phyloP scores from a whole-genome alignment of 169 alveolate species.

The Cryptosporidium parvum region DNA sequence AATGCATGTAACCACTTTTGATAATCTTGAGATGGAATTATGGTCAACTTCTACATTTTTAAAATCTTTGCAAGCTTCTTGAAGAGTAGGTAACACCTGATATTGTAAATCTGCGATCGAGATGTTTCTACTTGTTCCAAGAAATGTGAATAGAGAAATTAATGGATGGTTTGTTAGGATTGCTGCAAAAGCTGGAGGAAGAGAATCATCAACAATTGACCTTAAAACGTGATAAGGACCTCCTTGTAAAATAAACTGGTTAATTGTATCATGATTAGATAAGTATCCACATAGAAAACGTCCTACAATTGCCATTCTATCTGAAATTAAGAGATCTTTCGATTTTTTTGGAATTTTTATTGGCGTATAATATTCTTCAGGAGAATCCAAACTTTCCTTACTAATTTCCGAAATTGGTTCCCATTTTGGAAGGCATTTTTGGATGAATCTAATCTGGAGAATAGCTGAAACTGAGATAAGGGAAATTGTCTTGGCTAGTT shows the following conservation, averaged over 20 bases:
- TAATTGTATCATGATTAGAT: slow-evolving; percentile 60
- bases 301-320: slow-evolving; percentile 74
- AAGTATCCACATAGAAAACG: slow-evolving; percentile 71
- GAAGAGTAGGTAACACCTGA: slow-evolving; percentile 60
- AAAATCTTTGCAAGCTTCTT: slow-evolving; percentile 56
- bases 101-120: slow-evolving; percentile 72
- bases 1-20: slow-evolving; percentile 44
- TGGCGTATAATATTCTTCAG: slow-evolving; percentile 34
- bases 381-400: neutral
- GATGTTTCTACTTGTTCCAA: slow-evolving; percentile 60
- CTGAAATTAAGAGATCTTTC: slow-evolving; percentile 46
- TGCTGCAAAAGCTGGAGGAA: slow-evolving; percentile 73
- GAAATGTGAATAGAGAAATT: slow-evolving; percentile 48
- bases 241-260: slow-evolving; percentile 50
- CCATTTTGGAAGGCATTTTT: slow-evolving; percentile 37
- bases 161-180: slow-evolving; percentile 60
- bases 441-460: slow-evolving; percentile 37
- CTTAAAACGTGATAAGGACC: slow-evolving; percentile 64
- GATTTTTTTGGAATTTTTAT: slow-evolving; percentile 27
- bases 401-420: neutral
- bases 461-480: slow-evolving; percentile 45
- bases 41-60: neutral
- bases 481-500: slow-evolving; percentile 47
- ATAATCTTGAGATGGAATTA: slow-evolving; percentile 8
- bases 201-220: slow-evolving; percentile 37